Base-by-base conservation (phyloP, 805 yeast genomes). In the Deakozyma indianensis region DNA sequence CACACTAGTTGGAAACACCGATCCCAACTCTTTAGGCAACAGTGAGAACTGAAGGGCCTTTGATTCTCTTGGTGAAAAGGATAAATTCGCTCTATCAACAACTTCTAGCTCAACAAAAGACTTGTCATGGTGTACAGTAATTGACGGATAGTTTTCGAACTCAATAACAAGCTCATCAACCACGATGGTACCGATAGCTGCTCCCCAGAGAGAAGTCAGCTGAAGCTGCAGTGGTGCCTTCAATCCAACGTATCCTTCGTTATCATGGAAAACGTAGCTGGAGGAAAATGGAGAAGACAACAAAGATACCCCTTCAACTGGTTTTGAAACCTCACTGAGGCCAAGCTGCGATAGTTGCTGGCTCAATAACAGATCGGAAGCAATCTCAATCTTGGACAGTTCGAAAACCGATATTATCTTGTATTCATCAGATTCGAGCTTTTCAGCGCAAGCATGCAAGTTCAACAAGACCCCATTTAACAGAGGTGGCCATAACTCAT, bases 31-130 rank as follows among this genome's bases (percentile, higher is more conserved):
- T 25, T 51, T 49, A 1, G 57, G 50, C 18, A 45, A 16, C 22
- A 45, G 48, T 14, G 40, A 22, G 23, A 54, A n/a, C 47, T 56
- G 52, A 43, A 57, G 54, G 1, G 49, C 48, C 22, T 43, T 47
- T 9, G 47, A 35, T 25, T 47, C 47, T 4, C 45, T 48, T 2
- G 55, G 45, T 3, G 11, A 35, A 43, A 58, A 57, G 2, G 23
- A 35, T 20, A 58, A 45, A 41, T 53, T 45, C 4, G 57, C 56
- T 22, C 28, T 41, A 5, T 32, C 38, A n/a, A 7, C 5, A n/a
- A 32, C 38, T 11, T 32, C 18, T 14, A 11, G 4, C 5, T 20
- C 18, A 7, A 14, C 18, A 32, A 11, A 7, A 7, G 38, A 11
- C 16, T 7, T 20, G 16, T 32, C 38, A 32, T 32, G 38, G 4